Base-by-base conservation (phyloP, 352 stramenopile genomes). In the Phytophthora capsici region DNA sequence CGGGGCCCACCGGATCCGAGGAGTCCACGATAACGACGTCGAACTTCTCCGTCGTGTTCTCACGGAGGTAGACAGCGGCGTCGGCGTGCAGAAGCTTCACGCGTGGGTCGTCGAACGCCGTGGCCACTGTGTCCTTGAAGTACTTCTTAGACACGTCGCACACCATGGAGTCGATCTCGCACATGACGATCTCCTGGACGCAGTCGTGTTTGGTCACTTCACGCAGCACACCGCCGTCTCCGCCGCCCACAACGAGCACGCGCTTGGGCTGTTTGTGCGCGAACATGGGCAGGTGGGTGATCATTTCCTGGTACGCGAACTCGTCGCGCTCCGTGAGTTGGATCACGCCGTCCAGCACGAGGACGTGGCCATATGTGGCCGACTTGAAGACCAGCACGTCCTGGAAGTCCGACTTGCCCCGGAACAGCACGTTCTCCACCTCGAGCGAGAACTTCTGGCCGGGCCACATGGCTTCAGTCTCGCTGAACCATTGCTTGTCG, bases 281-380 rank as follows among this genome's bases (percentile, higher is more conserved):
- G 75, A 98, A 99, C 57, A 99, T 85, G 9, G 97, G 97, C 52
- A 99, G 84, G 79, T 99, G 97, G 16, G 96, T 91, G 80, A 99
- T 99, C 97, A 99, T 99, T 85, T 99, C 98, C 83, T 99, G 97
- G 84, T 99, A 99, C 43, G 95, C 80, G 74, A 98, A 98, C 79
- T 99, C 97, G 71, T 99, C 98, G 30, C 95, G 84, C 75, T 99
- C 97, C 26, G 98, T 99, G 40, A 97, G 86, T 83, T 99, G 97
- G 83, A 99, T 99, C 46, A 99, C 97, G 49, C 97, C 97, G 79
- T 99, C 98, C 32, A 99, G 85, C 43, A 99, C 96, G n/a, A 99
- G 86, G 38, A 99, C 97, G 69, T 95, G 97, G 48, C 97, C 97
- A 77, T 99, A 99, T 36, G 93, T 98, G 43, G 85, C 73, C n/a